Conservation (phyloP, 805 yeast genomes). For the Candida gorgasii region DNA sequence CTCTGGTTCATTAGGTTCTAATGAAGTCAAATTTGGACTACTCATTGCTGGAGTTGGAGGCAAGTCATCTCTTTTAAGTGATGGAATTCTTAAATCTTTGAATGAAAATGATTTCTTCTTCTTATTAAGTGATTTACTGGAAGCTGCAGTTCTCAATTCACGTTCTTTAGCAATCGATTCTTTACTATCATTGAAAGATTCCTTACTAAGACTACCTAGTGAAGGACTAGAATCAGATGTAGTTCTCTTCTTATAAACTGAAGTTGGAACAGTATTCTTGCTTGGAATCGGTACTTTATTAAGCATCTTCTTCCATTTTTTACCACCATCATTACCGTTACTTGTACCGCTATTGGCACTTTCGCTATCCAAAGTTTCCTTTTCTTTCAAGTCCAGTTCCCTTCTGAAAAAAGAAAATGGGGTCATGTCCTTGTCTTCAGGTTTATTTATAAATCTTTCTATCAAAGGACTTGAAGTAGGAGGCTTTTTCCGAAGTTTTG, state of each 20-base stretch:
- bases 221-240: background rate
- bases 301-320: slow-evolving; percentile 16
- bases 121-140: slow-evolving; percentile 10
- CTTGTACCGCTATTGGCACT: slow-evolving; percentile 1
- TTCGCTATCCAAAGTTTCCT: background rate
- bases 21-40: slow-evolving; percentile 9
- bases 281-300: slow-evolving; percentile 1
- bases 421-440: background rate
- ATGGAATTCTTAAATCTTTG: slow-evolving; percentile 15
- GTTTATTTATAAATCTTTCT: slow-evolving; percentile 10
- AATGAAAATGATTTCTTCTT: slow-evolving; percentile 15
- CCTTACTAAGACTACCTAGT: no score
- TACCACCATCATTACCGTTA: slow-evolving; percentile 8
- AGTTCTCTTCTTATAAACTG: slow-evolving; percentile 1
- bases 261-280: background rate
- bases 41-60: slow-evolving; percentile 10
- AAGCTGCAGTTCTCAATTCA: slow-evolving; percentile 3
- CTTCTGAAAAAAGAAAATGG: slow-evolving; percentile 1
- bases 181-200: background rate
- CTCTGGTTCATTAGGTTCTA: slow-evolving; percentile 9
- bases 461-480: slow-evolving; percentile 14
- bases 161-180: background rate
- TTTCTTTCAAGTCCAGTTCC: background rate
- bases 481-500: slow-evolving; percentile 11
- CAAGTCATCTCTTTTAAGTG: slow-evolving; percentile 11